phyloP scores from a whole-genome alignment of 2,329 filamentous ascomycete genomes.

The Furcasterigmium furcatum region DNA sequence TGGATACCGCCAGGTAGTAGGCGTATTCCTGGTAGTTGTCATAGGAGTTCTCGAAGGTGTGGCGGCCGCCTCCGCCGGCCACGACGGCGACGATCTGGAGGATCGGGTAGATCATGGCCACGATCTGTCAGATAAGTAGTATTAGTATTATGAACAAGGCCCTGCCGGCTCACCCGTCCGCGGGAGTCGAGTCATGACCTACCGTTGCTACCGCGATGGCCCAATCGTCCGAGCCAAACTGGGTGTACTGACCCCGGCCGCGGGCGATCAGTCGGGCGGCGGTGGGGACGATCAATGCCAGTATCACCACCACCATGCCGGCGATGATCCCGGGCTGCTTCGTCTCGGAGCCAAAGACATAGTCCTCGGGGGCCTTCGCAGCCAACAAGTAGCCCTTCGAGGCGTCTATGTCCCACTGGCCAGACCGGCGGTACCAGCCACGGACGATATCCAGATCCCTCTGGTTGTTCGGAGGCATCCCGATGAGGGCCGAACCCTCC shows the following conservation, averaged over 20 bases:
- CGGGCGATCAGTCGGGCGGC: slow-evolving; percentile 18
- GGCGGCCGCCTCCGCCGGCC: slow-evolving; percentile 20
- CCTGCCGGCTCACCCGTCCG: too few species aligned
- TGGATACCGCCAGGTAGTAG: slow-evolving; percentile 16
- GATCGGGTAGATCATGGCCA: slow-evolving; percentile 18
- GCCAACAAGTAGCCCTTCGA: slow-evolving; percentile 14
- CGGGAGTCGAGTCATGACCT: slow-evolving; percentile 8
- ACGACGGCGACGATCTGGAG: slow-evolving; percentile 20
- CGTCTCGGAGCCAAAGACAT: slow-evolving; percentile 15
- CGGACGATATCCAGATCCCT: slow-evolving; percentile 10
- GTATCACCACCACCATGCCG: slow-evolving; percentile 21
- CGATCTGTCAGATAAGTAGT: slow-evolving; percentile 15
- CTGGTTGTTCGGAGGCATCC: slow-evolving; percentile 7
- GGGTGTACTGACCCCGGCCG: slow-evolving; percentile 18
- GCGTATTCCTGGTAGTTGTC: slow-evolving; percentile 21
- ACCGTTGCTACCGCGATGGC: slow-evolving; percentile 26
- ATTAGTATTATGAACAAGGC: too few species aligned
- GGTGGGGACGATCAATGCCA: slow-evolving; percentile 22
- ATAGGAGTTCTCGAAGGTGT: slow-evolving; percentile 27
- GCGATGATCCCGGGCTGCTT: slow-evolving; percentile 19
- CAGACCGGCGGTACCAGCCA: slow-evolving; percentile 2
- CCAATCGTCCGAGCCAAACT: slow-evolving; percentile 28
- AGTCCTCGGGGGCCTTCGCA: slow-evolving; percentile 11
- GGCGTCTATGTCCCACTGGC: slow-evolving; percentile 14
- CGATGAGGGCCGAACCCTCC: not conserved